Conservation (phyloP, 2,329 filamentous ascomycete species). For the Colletotrichum camelliae region DNA sequence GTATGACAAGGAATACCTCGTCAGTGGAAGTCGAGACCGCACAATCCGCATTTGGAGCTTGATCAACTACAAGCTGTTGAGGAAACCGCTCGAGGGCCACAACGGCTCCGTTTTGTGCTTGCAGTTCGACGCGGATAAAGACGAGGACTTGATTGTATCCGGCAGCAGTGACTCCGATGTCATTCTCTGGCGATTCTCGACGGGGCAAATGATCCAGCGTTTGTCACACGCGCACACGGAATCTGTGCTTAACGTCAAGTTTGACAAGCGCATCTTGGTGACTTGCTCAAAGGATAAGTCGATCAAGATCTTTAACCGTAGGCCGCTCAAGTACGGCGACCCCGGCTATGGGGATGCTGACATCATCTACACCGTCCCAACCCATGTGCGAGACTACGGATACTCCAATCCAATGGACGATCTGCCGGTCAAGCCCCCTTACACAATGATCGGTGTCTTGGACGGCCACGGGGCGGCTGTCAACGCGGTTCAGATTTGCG, state of each 20-base stretch:
- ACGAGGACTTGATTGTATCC: constrained; percentile 92
- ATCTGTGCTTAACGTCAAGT: constrained; percentile 91
- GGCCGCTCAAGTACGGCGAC: constrained; percentile 66
- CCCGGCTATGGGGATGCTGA: constrained; percentile 54
- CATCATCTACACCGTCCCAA: constrained; percentile 57
- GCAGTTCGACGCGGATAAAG: constrained; percentile 88
- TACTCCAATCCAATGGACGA: constrained; percentile 52
- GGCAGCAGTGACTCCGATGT: constrained; percentile 92
- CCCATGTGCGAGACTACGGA: constrained; percentile 58
- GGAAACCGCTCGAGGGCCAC: constrained; percentile 78
- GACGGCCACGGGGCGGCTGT: constrained; percentile 90
- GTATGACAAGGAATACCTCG: constrained; percentile 82
- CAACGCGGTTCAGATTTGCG: constrained; percentile 92
- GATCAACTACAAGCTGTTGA: constrained; percentile 77
- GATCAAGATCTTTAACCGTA: constrained; percentile 95
- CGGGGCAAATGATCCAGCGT: constrained; percentile 79
- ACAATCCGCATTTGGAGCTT: constrained; percentile 92
- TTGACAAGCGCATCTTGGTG: constrained; percentile 88
- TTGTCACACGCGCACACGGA: constrained; percentile 82
- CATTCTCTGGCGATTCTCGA: constrained; percentile 93
- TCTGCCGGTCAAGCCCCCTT: constrained; percentile 65
- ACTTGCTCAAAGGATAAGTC: constrained; percentile 98
- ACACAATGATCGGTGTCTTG: constrained; percentile 78
- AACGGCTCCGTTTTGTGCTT: constrained; percentile 88
- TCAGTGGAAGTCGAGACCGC: constrained; percentile 90